phyloP scores from a whole-genome alignment of 768 basidiomycete genomes.

The Termitomyces sp. region DNA sequence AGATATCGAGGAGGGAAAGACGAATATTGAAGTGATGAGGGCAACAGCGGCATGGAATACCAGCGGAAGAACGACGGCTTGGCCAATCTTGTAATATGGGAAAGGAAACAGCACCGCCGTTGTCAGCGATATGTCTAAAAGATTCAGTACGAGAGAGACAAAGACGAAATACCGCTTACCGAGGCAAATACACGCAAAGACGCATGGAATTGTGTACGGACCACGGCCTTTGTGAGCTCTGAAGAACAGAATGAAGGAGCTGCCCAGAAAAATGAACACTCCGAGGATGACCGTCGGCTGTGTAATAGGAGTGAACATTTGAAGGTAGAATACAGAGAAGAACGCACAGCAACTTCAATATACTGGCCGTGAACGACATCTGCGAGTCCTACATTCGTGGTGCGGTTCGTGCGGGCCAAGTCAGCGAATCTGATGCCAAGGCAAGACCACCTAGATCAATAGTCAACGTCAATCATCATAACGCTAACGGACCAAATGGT shows the following conservation, averaged over 20 bases:
- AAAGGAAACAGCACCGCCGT: constrained; percentile 63
- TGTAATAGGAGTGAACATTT: neutral
- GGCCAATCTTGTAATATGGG: constrained; percentile 59
- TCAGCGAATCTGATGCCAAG: constrained; percentile 64
- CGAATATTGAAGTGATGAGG: constrained; percentile 46
- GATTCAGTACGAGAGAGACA: constrained; percentile 1
- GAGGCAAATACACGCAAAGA: constrained; percentile 61
- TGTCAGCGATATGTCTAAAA: constrained; percentile 55
- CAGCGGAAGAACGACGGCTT: constrained; percentile 54
- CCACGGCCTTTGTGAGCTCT: constrained; percentile 62
- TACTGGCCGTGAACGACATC: constrained; percentile 51
- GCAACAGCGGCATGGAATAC: constrained; percentile 57
- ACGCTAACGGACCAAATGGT: neutral
- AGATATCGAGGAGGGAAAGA: constrained; percentile 68
- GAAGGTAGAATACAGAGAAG: neutral
- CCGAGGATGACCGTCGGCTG: constrained; percentile 60
- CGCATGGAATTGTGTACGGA: constrained; percentile 53
- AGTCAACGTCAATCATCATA: neutral
- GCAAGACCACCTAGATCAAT: constrained; percentile 54
- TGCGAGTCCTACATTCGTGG: constrained; percentile 34
- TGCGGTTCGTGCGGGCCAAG: constrained; percentile 46
- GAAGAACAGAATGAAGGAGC: constrained; percentile 54
- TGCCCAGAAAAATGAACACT: constrained; percentile 64
- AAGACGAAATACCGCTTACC: constrained; percentile 33
- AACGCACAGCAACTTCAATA: constrained; percentile 47